phyloP scores from a whole-genome alignment of 1,284 basidiomycete genomes.

The Ganoderma sp. region DNA sequence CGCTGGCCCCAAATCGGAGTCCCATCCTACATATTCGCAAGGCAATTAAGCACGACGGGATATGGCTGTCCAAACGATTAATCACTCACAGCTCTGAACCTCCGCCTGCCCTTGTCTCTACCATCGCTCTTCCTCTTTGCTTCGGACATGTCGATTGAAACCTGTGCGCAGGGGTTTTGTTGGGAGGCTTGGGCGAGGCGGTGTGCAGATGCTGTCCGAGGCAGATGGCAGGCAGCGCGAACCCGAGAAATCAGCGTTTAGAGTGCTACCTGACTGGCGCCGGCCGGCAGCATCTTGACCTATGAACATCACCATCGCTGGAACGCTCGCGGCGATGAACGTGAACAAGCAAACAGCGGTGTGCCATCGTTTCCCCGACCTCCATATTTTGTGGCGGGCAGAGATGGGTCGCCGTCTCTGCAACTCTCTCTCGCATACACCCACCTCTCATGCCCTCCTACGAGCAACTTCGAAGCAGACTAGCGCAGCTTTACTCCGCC shows the following conservation, averaged over 20 bases:
- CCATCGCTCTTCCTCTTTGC: conserved; percentile 37
- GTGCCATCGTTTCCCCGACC: conserved; percentile 10
- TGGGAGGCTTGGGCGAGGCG: neutral
- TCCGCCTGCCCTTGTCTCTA: conserved; percentile 34
- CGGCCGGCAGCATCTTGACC: conserved; percentile 13
- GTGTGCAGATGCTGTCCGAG: conserved; percentile 5
- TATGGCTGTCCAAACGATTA: neutral
- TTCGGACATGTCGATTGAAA: conserved; percentile 31
- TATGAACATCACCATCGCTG: conserved; percentile 16
- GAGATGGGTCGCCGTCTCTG: neutral
- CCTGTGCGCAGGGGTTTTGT: neutral
- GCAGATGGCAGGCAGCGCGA: neutral
- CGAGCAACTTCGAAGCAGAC: conserved; percentile 15
- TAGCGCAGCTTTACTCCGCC: conserved; percentile 9
- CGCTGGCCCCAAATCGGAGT: conserved; percentile 68
- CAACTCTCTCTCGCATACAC: neutral
- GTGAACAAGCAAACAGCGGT: conserved; percentile 10
- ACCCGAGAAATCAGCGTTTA: neutral
- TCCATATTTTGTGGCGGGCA: conserved; percentile 9
- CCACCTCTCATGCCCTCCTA: conserved; percentile 15
- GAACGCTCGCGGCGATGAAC: neutral
- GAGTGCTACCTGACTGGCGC: conserved; percentile 9
- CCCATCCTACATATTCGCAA: conserved; percentile 53
- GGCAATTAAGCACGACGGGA: neutral
- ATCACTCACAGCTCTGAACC: conserved; percentile 37